These are phyloP conservation scores for Macrolepiota fuliginosa DNA, from an alignment of 768 basidiomycete genomes.

Conservation along the genomic window DNA sequence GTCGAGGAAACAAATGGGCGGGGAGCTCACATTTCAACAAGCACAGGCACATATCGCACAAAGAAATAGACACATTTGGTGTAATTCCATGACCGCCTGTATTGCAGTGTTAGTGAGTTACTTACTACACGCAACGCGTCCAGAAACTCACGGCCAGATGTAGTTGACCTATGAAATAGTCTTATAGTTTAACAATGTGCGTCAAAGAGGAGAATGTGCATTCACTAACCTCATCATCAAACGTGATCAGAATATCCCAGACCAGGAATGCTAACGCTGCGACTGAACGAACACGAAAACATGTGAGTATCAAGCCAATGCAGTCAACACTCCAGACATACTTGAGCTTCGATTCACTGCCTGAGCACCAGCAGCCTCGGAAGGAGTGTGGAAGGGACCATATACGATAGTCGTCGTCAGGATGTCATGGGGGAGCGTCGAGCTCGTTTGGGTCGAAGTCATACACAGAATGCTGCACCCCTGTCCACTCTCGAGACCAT, in stretches of 20 bases:
- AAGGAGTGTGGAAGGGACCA: constrained; percentile 21
- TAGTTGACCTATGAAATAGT: constrained; percentile 27
- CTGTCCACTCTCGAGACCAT: neutral
- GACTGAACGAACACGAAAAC: constrained; percentile 19
- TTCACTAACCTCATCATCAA: constrained; percentile 35
- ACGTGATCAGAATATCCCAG: constrained; percentile 40
- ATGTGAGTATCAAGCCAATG: neutral
- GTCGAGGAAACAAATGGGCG: neutral
- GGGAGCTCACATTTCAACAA: constrained; percentile 32
- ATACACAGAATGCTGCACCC: neutral
- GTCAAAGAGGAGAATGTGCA: neutral
- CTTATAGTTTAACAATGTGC: neutral
- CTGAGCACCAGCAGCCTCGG: constrained; percentile 25
- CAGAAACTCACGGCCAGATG: constrained; percentile 37
- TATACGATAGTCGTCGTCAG: constrained; percentile 15
- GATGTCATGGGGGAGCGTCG: neutral
- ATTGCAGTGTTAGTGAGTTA: neutral
- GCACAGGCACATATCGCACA: constrained; percentile 34
- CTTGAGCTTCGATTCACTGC: constrained; percentile 32
- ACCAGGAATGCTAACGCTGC: constrained; percentile 34
- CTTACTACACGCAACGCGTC: neutral
- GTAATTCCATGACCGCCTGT: constrained; percentile 25
- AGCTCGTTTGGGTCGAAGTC: constrained; percentile 1
- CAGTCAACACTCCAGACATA: constrained; percentile 13
- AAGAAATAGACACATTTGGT: constrained; percentile 36